Percentiles rank a stretch among this genome's conserved stretches.
These are phyloP conservation scores for Verbena officinalis DNA, from an alignment of 257 asterid species.

Conservation along the genomic window DNA sequence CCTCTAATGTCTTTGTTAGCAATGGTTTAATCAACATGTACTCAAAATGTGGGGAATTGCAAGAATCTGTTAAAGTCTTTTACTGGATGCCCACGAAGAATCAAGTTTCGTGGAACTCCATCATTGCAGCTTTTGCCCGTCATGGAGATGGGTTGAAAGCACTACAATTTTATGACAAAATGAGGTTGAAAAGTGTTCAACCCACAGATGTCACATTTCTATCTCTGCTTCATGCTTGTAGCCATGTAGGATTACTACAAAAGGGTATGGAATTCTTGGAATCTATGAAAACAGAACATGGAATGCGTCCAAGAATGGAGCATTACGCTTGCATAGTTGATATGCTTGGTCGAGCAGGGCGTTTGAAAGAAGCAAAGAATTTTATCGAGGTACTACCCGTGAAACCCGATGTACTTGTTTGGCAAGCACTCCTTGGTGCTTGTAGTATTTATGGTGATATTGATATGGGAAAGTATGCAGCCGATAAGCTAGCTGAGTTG, in stretches of 20 bases:
- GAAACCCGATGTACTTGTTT: conserved; percentile 59
- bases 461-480: conserved; percentile 72
- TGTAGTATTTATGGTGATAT: conserved; percentile 58
- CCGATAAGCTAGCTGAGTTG: conserved; percentile 52
- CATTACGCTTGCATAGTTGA: conserved; percentile 83
- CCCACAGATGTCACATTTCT: conserved; percentile 81
- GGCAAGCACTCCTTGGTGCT: conserved; percentile 92
- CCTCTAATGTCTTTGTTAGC: conserved; percentile 51
- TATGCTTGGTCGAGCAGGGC: conserved; percentile 90
- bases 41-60: conserved; percentile 77
- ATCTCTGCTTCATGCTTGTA: conserved; percentile 83
- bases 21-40: conserved; percentile 89
- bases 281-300: conserved; percentile 53
- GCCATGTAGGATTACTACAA: conserved; percentile 66
- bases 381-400: conserved; percentile 59
- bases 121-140: conserved; percentile 86
- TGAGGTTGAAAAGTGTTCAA: conserved; percentile 48
- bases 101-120: conserved; percentile 83
- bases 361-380: conserved; percentile 62
- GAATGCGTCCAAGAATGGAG: conserved; percentile 73
- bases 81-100: conserved; percentile 48
- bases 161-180: conserved; percentile 53
- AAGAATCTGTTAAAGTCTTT: conserved; percentile 58
- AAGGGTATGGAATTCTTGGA: conserved; percentile 73
- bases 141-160: conserved; percentile 70